Percentiles rank a stretch among this genome's conserved stretches.
Evolutionary conservation across 305 asterid genomes (phyloP).

Genomic region (Fraxinus baroniana): DNA sequence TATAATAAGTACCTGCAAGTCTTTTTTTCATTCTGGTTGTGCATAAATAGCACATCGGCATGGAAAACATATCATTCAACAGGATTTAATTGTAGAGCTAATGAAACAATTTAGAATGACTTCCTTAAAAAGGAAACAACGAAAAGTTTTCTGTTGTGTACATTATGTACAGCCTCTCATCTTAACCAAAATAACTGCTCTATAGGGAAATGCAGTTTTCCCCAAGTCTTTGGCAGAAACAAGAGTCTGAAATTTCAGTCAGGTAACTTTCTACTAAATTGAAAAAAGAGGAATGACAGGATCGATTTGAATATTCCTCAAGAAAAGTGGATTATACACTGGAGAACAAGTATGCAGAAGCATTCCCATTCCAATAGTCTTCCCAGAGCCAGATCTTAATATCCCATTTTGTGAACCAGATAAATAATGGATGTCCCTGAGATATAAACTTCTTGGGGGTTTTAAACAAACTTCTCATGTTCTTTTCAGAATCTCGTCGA

Average conservation of each 20-base stretch:
- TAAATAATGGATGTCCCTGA: background rate
- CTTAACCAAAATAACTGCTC: background rate
- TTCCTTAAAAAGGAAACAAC: constrained; percentile 11
- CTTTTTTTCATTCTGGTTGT: background rate
- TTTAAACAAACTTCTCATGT: background rate
- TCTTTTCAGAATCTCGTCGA: background rate
- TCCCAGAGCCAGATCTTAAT: background rate
- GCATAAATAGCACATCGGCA: constrained; percentile 4
- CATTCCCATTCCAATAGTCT: background rate
- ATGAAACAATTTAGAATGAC: background rate
- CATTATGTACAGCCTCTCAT: constrained; percentile 11
- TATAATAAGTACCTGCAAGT: constrained; percentile 16
- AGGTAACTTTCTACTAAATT: background rate
- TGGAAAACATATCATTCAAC: background rate
- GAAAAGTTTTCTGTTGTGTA: constrained; percentile 1
- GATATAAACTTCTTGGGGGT: background rate
- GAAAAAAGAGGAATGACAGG: background rate
- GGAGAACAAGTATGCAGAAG: background rate
- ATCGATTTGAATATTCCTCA: background rate
- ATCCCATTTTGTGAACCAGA: background rate
- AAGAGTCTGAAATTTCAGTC: background rate
- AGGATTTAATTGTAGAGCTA: background rate
- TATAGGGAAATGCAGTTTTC: background rate
- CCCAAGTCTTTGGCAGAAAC: background rate
- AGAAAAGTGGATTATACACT: background rate